These are phyloP conservation scores for Tylopilus rubrobrunneus DNA, from an alignment of 768 basidiomycete species.

Conservation along the genomic window DNA sequence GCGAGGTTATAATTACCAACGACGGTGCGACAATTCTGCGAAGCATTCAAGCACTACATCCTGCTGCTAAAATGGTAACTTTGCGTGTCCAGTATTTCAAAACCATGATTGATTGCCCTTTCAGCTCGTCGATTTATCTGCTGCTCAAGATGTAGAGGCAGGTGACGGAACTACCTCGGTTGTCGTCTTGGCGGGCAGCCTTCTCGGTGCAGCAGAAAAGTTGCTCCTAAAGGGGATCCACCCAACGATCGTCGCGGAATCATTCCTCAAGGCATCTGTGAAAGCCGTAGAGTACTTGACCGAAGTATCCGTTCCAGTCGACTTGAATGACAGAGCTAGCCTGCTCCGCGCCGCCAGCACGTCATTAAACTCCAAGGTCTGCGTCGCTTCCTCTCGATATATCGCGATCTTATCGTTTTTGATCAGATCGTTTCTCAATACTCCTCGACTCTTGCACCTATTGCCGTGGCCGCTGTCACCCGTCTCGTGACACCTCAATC, in stretches of 20 bases:
- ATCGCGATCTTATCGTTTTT: conserved; percentile 6
- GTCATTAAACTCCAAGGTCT: conserved; percentile 91
- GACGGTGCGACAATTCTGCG: conserved; percentile 98
- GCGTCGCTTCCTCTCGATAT: conserved; percentile 5
- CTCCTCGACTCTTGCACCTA: conserved; percentile 96
- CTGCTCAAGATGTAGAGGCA: conserved; percentile 97
- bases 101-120: conserved; percentile 1
- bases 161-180: conserved; percentile 98
- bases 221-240: conserved; percentile 96
- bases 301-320: conserved; percentile 89
- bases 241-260: conserved; percentile 94
- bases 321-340: conserved; percentile 80
- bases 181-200: conserved; percentile 91
- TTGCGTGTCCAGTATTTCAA: neutral
- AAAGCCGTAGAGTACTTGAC: conserved; percentile 94
- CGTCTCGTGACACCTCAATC: conserved; percentile 86
- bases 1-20: conserved; percentile 97
- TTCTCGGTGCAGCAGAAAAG: conserved; percentile 94
- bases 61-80: conserved; percentile 93
- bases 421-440: conserved; percentile 96
- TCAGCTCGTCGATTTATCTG: conserved; percentile 95
- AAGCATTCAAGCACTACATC: conserved; percentile 93
- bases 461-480: conserved; percentile 94
- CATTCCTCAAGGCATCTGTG: conserved; percentile 86
- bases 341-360: conserved; percentile 93